phyloP scores from a whole-genome alignment of 352 stramenopile species.

The Pythium oligandrum region DNA sequence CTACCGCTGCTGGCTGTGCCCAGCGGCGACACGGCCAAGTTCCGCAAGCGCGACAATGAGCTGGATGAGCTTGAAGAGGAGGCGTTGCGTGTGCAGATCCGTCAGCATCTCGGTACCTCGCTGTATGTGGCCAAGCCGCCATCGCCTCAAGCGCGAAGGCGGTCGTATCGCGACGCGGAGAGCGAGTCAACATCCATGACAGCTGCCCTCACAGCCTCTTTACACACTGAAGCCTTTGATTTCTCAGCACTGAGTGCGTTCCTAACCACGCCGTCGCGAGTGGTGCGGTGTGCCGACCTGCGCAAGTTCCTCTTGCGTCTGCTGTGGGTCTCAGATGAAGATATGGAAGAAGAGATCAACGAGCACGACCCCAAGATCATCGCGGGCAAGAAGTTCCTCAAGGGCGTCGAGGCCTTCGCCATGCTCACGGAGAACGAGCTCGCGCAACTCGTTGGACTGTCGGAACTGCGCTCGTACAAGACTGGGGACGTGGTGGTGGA shows the following conservation, averaged over 20 bases:
- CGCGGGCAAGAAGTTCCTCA: slow-evolving; percentile 50
- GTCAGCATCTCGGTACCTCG: slow-evolving; percentile 32
- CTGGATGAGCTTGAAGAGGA: slow-evolving; percentile 45
- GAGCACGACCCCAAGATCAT: slow-evolving; percentile 44
- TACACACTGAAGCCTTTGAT: slow-evolving; percentile 9
- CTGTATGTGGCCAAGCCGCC: slow-evolving; percentile 1
- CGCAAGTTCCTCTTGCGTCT: slow-evolving; percentile 33
- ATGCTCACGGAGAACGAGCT: slow-evolving; percentile 53
- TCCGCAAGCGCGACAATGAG: slow-evolving; percentile 36
- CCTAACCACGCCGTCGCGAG: slow-evolving; percentile 18
- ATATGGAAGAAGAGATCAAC: slow-evolving; percentile 51
- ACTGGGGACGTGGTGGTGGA: slow-evolving; percentile 35
- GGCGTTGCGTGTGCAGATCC: slow-evolving; percentile 35
- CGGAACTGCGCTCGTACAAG: slow-evolving; percentile 34
- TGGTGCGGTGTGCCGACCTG: slow-evolving; percentile 19
- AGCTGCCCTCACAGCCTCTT: neutral
- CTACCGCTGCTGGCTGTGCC: slow-evolving; percentile 32
- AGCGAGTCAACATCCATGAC: slow-evolving; percentile 18
- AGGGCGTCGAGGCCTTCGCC: slow-evolving; percentile 47
- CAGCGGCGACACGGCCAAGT: slow-evolving; percentile 31
- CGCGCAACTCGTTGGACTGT: slow-evolving; percentile 40
- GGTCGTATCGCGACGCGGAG: slow-evolving; percentile 4
- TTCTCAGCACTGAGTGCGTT: slow-evolving; percentile 17
- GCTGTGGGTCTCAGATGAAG: slow-evolving; percentile 39
- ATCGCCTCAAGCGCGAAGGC: slow-evolving; percentile 1